Conservation (phyloP, 345 rosid genomes). For the Acer negundo region DNA sequence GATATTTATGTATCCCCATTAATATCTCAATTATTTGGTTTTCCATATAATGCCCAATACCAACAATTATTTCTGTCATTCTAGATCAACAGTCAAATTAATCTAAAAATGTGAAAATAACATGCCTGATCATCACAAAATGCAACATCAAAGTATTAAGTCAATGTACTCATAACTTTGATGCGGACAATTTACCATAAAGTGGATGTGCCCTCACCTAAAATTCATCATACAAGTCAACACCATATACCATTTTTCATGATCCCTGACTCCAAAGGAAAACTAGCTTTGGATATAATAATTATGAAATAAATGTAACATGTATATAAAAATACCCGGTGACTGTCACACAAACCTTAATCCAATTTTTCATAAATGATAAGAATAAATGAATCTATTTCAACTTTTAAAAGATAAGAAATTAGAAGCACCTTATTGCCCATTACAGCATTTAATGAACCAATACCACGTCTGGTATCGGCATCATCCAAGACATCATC, state of each 20-base stretch:
- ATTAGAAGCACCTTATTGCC: constrained; percentile 72
- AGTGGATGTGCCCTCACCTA: not conserved
- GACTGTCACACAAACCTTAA: not conserved
- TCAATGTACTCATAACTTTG: not conserved
- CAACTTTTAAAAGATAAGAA: constrained; percentile 3
- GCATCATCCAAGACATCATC: constrained; percentile 99
- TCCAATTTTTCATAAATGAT: not conserved
- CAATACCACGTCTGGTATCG: constrained; percentile 84
- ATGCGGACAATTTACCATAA: not conserved
- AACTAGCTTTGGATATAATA: not conserved
- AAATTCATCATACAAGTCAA: not conserved
- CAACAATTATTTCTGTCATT: not conserved
- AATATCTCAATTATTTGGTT: not conserved
- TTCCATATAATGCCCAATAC: not conserved
- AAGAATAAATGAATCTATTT: not conserved
- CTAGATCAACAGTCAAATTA: not conserved
- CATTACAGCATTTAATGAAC: constrained; percentile 84
- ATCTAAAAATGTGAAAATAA: not conserved
- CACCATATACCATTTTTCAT: not conserved
- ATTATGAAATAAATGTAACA: not conserved
- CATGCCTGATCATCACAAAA: not conserved
- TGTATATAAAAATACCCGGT: not conserved
- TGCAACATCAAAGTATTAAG: not conserved
- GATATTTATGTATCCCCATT: not conserved
- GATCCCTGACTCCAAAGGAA: not conserved